These are phyloP conservation scores for Xylariaceae sp. DNA, from an alignment of 2,329 filamentous ascomycete genomes.

Conservation along the genomic window DNA sequence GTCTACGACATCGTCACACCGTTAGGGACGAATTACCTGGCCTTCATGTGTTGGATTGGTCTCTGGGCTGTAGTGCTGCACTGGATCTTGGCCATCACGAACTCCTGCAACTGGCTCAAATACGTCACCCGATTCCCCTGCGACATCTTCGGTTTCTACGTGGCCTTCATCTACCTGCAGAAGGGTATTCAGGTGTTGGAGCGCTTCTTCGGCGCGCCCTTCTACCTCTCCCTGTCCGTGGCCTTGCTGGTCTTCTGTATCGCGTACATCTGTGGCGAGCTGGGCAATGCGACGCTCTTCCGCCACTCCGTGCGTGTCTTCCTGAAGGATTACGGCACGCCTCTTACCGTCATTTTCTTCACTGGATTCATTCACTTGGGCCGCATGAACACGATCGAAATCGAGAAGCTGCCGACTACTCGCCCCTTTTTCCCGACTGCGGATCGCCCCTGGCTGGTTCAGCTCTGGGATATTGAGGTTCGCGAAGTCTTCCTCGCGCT, in stretches of 20 bases:
- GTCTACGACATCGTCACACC: constrained; percentile 83
- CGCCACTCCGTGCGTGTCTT: constrained; percentile 72
- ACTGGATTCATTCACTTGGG: constrained; percentile 85
- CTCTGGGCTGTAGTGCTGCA: constrained; percentile 84
- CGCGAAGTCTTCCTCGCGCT: constrained; percentile 75
- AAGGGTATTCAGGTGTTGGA: constrained; percentile 84
- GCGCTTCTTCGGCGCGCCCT: constrained; percentile 57
- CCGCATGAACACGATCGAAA: constrained; percentile 64
- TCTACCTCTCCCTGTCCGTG: constrained; percentile 76
- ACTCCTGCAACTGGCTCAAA: constrained; percentile 80
- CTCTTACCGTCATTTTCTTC: constrained; percentile 78
- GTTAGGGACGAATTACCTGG: constrained; percentile 73
- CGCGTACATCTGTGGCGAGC: constrained; percentile 66
- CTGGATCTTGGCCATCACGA: constrained; percentile 76
- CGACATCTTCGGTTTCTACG: constrained; percentile 92
- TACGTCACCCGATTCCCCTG: constrained; percentile 90
- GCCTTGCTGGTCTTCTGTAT: constrained; percentile 72
- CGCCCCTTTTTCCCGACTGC: constrained; percentile 73
- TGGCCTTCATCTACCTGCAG: constrained; percentile 85
- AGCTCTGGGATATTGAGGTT: constrained; percentile 72
- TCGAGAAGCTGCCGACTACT: constrained; percentile 69
- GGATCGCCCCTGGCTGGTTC: constrained; percentile 69
- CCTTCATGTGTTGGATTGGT: constrained; percentile 90
- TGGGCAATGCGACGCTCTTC: constrained; percentile 72
- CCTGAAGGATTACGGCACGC: constrained; percentile 84